Percentiles rank a stretch among this genome's conserved stretches.
Conservation (phyloP, 2,329 filamentous ascomycete genomes). For the Ascochyta pisi region DNA sequence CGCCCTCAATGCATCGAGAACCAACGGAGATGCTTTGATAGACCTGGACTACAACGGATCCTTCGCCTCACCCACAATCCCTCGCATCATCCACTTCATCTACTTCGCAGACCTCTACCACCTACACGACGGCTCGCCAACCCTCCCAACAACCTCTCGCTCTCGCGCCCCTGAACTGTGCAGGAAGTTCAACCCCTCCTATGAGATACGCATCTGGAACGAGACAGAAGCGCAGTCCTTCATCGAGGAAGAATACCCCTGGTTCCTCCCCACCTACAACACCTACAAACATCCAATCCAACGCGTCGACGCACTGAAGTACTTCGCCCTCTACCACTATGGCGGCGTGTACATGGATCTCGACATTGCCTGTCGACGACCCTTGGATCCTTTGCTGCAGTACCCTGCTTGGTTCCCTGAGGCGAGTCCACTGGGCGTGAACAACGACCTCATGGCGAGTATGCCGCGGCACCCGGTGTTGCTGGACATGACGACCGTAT, state of each 20-base stretch:
- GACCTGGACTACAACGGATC: constrained; percentile 19
- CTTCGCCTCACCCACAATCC: constrained; percentile 16
- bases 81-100: constrained; percentile 25
- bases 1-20: constrained; percentile 18
- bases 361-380: constrained; percentile 29
- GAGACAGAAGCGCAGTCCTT: constrained; percentile 23
- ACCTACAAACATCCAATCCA: constrained; percentile 36
- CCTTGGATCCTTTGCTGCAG: constrained; percentile 25
- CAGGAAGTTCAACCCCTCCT: constrained; percentile 24
- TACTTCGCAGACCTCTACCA: constrained; percentile 25
- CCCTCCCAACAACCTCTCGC: constrained; percentile 13
- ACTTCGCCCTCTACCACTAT: constrained; percentile 33
- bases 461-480: constrained; percentile 29
- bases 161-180: constrained; percentile 26
- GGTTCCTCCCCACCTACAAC: constrained; percentile 31
- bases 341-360: constrained; percentile 39
- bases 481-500: constrained; percentile 23
- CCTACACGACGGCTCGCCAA: constrained; percentile 10
- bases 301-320: constrained; percentile 34
- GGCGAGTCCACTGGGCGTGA: constrained; percentile 29
- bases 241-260: constrained; percentile 23
- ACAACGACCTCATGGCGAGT: constrained; percentile 34
- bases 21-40: constrained; percentile 5
- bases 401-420: constrained; percentile 31
- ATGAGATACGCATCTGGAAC: constrained; percentile 30